Evolutionary conservation across 441 rosid species (phyloP), one percentile per base, ranked within the genome.

Genomic region (Syzygium malaccense): DNA sequence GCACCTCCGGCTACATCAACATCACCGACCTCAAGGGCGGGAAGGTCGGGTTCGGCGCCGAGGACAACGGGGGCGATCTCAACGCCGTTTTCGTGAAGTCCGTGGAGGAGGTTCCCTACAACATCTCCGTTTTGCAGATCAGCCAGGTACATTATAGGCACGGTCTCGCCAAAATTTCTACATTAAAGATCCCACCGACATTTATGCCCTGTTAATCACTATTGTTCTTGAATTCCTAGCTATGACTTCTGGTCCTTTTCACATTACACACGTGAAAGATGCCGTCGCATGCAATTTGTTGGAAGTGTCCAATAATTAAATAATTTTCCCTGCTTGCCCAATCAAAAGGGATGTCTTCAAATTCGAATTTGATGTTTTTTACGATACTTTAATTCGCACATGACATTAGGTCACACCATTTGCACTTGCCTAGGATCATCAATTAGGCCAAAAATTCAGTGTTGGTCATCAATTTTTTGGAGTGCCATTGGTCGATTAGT

Each of bases 21-120:
- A 96, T 98, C 37, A 95, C 98, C 9, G 98, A 96, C 85, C 84
- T 93, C 4, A 95, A 93, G 68, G 99, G 98, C 30, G 99, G 99
- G 55, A 98, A 96, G 91, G 99, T 98, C 60, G 98, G 94, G 6
- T 94, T 98, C 85, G 98, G 98, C 3, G 93, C 96, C 10, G 89
- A 93, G 89, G 97, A 95, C 45, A 95, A 94, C 23, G 96, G 91
- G 3, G 96, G 95, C 10, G 86, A 37, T 2, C 92, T 96, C 58
- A 95, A 91, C 18, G 93, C 97, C 8, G 90, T 66, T 4, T 98
- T 92, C 87, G 96, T 98, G n/a, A 98, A 97, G 90, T 92, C 98
- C 4, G 23, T 98, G 60, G 94, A 93, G 86, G 99, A 97, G 90
- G 87, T 94, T 51, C 94, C 99, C 28, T 98, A 98, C 87, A 98